Percentiles rank a stretch among this genome's conserved stretches.
Evolutionary conservation across 2,329 filamentous ascomycete species (phyloP).

Genomic region (Penicillium psychrosexuale): DNA sequence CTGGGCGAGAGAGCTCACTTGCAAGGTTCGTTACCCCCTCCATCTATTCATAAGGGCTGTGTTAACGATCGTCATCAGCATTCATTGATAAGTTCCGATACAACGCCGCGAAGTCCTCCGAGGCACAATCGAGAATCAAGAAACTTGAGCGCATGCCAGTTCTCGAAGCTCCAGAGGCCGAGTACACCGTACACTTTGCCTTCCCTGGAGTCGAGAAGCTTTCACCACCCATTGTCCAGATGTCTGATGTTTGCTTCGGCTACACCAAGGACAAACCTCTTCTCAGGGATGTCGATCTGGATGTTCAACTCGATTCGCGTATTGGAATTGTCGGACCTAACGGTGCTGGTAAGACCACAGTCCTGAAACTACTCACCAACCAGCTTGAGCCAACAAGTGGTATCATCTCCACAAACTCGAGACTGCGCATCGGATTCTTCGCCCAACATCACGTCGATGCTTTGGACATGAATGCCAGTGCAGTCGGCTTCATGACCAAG

Average conservation of each 20-base stretch:
- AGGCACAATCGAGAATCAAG: conserved; percentile 98
- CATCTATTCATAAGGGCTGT: background rate
- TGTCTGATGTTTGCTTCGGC: conserved; percentile 87
- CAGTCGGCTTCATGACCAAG: conserved; percentile 95
- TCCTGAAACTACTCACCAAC: conserved; percentile 94
- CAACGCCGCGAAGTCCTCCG: conserved; percentile 97
- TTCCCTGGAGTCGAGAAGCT: conserved; percentile 98
- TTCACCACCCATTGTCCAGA: conserved; percentile 95
- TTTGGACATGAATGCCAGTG: conserved; percentile 80
- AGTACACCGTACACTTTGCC: conserved; percentile 94
- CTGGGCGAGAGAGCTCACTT: conserved; percentile 91
- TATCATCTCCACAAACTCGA: conserved; percentile 81
- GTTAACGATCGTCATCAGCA: conserved; percentile 42
- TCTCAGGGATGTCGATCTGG: conserved; percentile 82
- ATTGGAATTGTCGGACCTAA: conserved; percentile 99
- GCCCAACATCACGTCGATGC: conserved; percentile 98
- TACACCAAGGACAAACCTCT: conserved; percentile 78
- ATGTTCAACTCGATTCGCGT: conserved; percentile 95
- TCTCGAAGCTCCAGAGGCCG: conserved; percentile 81
- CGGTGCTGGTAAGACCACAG: conserved; percentile 96
- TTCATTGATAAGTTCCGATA: conserved; percentile 99
- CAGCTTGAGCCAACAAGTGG: conserved; percentile 74
- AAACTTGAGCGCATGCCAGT: conserved; percentile 97
- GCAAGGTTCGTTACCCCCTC: conserved; percentile 52
- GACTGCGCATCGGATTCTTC: conserved; percentile 91